Percentiles rank a stretch among this genome's conserved stretches.
Evolutionary conservation across 768 basidiomycete genomes (phyloP).

Genomic region (Hygrocybe punicea): DNA sequence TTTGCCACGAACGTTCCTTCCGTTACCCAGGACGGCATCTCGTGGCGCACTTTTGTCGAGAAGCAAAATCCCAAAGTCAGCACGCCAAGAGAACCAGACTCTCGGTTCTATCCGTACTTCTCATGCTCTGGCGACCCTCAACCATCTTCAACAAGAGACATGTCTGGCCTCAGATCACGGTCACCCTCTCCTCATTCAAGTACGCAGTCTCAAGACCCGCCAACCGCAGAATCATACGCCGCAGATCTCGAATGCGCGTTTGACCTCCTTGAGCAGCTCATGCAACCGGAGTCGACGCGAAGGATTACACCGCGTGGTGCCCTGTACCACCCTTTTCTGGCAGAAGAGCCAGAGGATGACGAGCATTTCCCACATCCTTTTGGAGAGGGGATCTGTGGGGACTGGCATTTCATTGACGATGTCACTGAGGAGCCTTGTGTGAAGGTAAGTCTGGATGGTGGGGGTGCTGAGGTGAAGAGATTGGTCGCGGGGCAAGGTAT

Average conservation of each 20-base stretch:
- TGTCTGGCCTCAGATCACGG: slow-evolving; percentile 16
- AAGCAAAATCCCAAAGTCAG: slow-evolving; percentile 70
- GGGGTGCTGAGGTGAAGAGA: slow-evolving; percentile 28
- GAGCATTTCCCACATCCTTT: slow-evolving; percentile 66
- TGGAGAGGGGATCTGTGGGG: slow-evolving; percentile 63
- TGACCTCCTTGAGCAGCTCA: slow-evolving; percentile 66
- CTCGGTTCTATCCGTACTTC: slow-evolving; percentile 53
- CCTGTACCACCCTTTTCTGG: slow-evolving; percentile 78
- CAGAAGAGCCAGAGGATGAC: slow-evolving; percentile 53
- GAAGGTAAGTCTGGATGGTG: slow-evolving; percentile 34
- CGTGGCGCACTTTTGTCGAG: slow-evolving; percentile 74
- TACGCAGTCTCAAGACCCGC: slow-evolving; percentile 3
- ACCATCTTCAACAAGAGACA: slow-evolving; percentile 10
- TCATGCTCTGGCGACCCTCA: neutral
- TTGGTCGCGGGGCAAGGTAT: slow-evolving; percentile 49
- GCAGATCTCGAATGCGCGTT: slow-evolving; percentile 64
- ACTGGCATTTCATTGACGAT: slow-evolving; percentile 57
- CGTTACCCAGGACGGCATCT: slow-evolving; percentile 58
- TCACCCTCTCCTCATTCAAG: slow-evolving; percentile 10
- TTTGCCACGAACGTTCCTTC: slow-evolving; percentile 89
- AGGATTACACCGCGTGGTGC: slow-evolving; percentile 75
- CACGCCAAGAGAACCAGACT: slow-evolving; percentile 48
- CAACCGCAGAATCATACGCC: slow-evolving; percentile 37
- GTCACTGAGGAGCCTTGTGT: slow-evolving; percentile 55
- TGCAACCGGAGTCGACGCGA: slow-evolving; percentile 74